These are phyloP conservation scores for Allomyces javanicus DNA, from an alignment of 192 early-diverging fungal species.

Conservation along the genomic window DNA sequence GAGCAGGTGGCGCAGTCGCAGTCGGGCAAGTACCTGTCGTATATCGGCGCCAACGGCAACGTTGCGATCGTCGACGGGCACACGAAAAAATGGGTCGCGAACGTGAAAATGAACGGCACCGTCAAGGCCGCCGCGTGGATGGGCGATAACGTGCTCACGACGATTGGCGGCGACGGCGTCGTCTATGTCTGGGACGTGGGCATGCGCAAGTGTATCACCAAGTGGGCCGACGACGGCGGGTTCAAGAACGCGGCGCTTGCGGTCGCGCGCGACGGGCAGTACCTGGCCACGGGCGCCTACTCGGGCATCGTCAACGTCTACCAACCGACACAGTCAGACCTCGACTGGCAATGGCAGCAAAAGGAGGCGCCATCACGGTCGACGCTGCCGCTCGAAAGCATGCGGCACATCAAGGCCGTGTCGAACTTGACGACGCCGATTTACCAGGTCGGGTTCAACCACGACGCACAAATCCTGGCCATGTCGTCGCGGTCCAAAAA, in stretches of 20 bases:
- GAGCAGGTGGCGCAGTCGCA: slow-evolving; percentile 51
- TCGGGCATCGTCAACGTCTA: slow-evolving; percentile 87
- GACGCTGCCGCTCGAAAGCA: slow-evolving; percentile 25
- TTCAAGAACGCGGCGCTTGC: slow-evolving; percentile 52
- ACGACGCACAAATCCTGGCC: slow-evolving; percentile 62
- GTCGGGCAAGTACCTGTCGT: slow-evolving; percentile 53
- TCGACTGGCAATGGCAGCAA: too few relatives aligned
- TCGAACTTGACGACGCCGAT: slow-evolving; percentile 74
- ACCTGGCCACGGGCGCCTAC: slow-evolving; percentile 63
- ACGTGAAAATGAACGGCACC: slow-evolving; percentile 77
- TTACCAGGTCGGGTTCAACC: slow-evolving; percentile 54
- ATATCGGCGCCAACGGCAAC: slow-evolving; percentile 59
- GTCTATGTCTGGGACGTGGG: slow-evolving; percentile 79
- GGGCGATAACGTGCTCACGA: slow-evolving; percentile 54
- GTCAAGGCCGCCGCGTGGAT: slow-evolving; percentile 56
- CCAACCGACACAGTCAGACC: slow-evolving; percentile 14
- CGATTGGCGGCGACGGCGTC: slow-evolving; percentile 60
- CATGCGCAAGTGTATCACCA: slow-evolving; percentile 47
- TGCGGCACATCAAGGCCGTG: slow-evolving; percentile 53
- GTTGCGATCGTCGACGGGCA: slow-evolving; percentile 53
- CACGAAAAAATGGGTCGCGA: slow-evolving; percentile 76
- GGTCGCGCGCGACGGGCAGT: slow-evolving; percentile 49
- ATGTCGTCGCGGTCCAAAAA: slow-evolving; percentile 52
- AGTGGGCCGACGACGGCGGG: slow-evolving; percentile 63
- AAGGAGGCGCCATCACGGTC: not conserved